phyloP scores from a whole-genome alignment of 177 flowering plant genomes.

The Viscum album region DNA sequence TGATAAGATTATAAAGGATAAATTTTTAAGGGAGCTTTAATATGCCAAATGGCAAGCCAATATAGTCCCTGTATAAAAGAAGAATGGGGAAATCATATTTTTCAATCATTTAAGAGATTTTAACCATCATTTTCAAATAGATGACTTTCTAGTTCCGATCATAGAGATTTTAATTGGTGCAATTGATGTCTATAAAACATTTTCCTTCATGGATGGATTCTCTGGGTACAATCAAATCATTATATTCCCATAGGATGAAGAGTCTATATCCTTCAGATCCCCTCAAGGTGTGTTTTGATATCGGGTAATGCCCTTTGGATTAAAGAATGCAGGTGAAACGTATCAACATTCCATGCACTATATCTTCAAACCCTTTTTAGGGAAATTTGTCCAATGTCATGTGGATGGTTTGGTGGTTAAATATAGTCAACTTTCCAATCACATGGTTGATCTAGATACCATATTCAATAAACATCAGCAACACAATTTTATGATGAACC shows the following conservation, averaged over 20 bases:
- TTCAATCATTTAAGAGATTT: background rate
- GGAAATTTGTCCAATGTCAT: background rate
- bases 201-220: background rate
- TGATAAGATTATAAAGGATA: too few relatives aligned
- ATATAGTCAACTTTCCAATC: too few relatives aligned
- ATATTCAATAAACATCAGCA: too few relatives aligned
- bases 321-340: background rate
- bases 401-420: background rate
- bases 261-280: background rate
- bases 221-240: background rate
- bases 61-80: background rate
- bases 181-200: background rate
- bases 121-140: background rate
- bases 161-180: background rate
- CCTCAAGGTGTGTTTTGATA: background rate
- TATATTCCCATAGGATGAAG: background rate
- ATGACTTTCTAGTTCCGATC: background rate
- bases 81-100: background rate
- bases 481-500: too few relatives aligned
- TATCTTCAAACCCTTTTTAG: background rate
- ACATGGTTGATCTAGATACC: too few relatives aligned
- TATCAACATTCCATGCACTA: background rate
- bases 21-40: too few relatives aligned
- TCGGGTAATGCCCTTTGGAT: background rate
- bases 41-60: too few relatives aligned